Conservation (phyloP, 106 monocot genomes). For the Dendrobium chrysotoxum region DNA sequence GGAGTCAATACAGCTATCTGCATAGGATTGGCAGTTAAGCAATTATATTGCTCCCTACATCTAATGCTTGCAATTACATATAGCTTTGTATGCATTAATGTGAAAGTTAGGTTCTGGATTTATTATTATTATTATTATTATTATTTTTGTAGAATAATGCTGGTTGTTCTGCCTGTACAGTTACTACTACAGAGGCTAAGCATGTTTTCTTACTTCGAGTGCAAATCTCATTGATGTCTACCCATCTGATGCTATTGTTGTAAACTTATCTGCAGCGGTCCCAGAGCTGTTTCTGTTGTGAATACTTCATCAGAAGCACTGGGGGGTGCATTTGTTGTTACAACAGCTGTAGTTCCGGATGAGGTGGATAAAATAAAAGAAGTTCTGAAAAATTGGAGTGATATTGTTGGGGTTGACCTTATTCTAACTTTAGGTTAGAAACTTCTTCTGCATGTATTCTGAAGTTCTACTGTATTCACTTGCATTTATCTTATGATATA, state of each 20-base stretch:
- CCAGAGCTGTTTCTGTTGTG: conserved; percentile 87
- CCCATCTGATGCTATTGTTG: background rate
- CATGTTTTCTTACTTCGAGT: background rate
- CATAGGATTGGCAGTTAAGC: conserved; percentile 23
- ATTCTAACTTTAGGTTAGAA: conserved; percentile 78
- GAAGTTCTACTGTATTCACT: background rate
- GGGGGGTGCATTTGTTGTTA: conserved; percentile 65
- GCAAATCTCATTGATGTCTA: background rate
- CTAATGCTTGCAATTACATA: background rate
- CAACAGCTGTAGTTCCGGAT: conserved; percentile 78
- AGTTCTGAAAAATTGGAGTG: conserved; percentile 66
- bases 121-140: background rate
- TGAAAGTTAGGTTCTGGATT: background rate
- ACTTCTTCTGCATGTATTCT: background rate
- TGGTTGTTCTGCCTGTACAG: background rate
- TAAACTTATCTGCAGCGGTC: conserved; percentile 47
- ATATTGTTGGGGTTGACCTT: conserved; percentile 72
- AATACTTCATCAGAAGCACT: conserved; percentile 72
- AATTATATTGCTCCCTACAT: conserved; percentile 8
- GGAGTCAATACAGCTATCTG: conserved; percentile 30
- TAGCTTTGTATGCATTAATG: background rate
- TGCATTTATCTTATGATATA: background rate
- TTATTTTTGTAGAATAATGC: background rate
- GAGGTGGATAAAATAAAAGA: conserved; percentile 65
- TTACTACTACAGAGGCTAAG: background rate